Evolutionary conservation across 306 rosid species (phyloP).

Genomic region (Calophaca sinica): DNA sequence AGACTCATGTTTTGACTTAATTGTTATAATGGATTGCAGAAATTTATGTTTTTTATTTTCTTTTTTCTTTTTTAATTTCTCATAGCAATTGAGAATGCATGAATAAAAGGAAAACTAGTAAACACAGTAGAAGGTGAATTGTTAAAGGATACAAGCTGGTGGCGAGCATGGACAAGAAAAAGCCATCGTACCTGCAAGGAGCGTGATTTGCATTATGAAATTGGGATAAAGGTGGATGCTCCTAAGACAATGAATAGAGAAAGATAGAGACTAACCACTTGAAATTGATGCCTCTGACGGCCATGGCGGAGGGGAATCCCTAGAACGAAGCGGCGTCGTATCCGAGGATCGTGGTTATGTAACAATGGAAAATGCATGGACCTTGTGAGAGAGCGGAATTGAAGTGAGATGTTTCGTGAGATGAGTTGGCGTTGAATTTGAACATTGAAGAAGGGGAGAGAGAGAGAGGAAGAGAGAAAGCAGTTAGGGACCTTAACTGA

Average conservation of each 20-base stretch:
- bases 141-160: conserved; percentile 78
- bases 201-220: not conserved
- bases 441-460: not conserved
- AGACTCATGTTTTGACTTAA: not conserved
- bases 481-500: conserved; percentile 3
- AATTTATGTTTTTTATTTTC: not conserved
- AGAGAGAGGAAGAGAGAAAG: not conserved
- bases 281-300: conserved; percentile 78
- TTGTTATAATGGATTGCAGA: not conserved
- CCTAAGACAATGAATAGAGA: not conserved
- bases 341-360: conserved; percentile 30
- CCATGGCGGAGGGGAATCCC: conserved; percentile 58
- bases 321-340: conserved; percentile 39
- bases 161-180: conserved; percentile 89
- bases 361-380: conserved; percentile 43
- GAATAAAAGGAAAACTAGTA: not conserved
- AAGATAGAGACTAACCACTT: conserved; percentile 62
- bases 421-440: not conserved
- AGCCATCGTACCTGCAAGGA: conserved; percentile 80
- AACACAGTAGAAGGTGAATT: conserved; percentile 26
- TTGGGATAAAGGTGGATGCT: not conserved
- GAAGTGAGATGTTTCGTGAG: conserved; percentile 17
- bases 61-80: not conserved
- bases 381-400: conserved; percentile 17
- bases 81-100: conserved; percentile 11